phyloP scores from a whole-genome alignment of 495 filamentous ascomycete species.

The Aspergillus nanangensis region DNA sequence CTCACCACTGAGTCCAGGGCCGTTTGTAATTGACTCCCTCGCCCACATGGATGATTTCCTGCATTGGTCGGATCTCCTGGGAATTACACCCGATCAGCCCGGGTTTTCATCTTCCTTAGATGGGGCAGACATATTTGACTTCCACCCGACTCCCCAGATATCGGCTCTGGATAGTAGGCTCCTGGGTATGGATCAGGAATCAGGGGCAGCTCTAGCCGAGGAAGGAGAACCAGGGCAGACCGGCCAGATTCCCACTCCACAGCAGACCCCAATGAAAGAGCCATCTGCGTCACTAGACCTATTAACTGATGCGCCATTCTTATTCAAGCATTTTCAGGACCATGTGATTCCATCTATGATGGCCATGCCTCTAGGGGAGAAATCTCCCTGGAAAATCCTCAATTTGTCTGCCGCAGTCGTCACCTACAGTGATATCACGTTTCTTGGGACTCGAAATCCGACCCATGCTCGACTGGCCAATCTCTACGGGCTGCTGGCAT shows the following conservation, averaged over 20 bases:
- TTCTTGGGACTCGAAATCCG: conserved; percentile 22
- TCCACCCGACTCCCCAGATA: no score
- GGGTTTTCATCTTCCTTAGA: conserved; percentile 10
- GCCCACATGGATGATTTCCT: conserved; percentile 29
- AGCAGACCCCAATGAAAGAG: conserved; percentile 6
- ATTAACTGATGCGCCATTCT: conserved; percentile 19
- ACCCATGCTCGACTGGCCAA: conserved; percentile 31
- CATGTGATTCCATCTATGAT: conserved; percentile 27
- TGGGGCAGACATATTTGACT: no score
- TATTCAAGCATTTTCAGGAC: conserved; percentile 31
- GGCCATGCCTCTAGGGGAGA: conserved; percentile 26
- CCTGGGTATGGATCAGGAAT: no score
- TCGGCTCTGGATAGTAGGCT: no score
- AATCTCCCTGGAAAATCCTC: conserved; percentile 30
- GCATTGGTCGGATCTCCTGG: conserved; percentile 31
- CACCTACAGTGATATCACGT: conserved; percentile 26
- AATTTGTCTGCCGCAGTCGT: conserved; percentile 28
- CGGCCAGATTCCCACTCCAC: conserved; percentile 10
- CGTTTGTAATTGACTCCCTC: conserved; percentile 16
- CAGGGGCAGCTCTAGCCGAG: no score
- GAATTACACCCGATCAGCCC: conserved; percentile 21
- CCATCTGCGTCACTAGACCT: conserved; percentile 11
- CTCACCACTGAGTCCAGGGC: no score
- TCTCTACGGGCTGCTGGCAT: conserved; percentile 27
- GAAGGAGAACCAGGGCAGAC: no score